Base-by-base conservation (phyloP, 202 grass and related monocot species). In the Digitaria exilis region DNA sequence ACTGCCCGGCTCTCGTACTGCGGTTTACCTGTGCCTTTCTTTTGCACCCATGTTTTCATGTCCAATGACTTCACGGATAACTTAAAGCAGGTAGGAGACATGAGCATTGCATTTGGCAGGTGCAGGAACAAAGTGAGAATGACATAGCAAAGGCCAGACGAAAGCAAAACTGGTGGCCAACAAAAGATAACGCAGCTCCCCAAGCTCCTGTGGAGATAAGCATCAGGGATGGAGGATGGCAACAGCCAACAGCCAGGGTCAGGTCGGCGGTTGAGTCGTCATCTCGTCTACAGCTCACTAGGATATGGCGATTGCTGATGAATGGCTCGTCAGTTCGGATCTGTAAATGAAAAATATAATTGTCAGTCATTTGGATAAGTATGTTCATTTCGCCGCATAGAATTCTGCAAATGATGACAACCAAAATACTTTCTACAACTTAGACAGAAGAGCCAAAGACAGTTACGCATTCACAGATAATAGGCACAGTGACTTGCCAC, bases 141-240 rank as follows among this genome's bases (percentile, higher is more conserved):
- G 87, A 82, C 77, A 54, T 57, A 21, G 45, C 22, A 54, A 76
- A 79, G 32, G 26, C 37, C 26, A 9, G 56, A 22, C 3, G 63
- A 75, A 17, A 14, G 6, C 51, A 9, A 7, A 68, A 68, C 41
- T 30, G 77, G 63, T 81, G 82, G 59, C 77, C 63, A 30, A 4
- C 61, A 28, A 18, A 55, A 84, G 56, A 72, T 82, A 71, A 32
- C 34, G 37, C 82, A 25, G 7, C 46, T 50, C 21, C 18, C 87
- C 57, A 26, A 54, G 61, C 32, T 12, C n/a, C 63, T 28, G 24
- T 82, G 58, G n/a, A 86, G 87, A 86, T 89, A 89, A 81, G 70
- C 82, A 71, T 76, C 25, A 1, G 73, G 73, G 7, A 8, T 16
- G 9, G 73, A 50, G 24, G 57, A 57, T 71, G 54, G 32, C 55